Evolutionary conservation across 2,329 filamentous ascomycete species (phyloP).

Genomic region (Alternaria atra): DNA sequence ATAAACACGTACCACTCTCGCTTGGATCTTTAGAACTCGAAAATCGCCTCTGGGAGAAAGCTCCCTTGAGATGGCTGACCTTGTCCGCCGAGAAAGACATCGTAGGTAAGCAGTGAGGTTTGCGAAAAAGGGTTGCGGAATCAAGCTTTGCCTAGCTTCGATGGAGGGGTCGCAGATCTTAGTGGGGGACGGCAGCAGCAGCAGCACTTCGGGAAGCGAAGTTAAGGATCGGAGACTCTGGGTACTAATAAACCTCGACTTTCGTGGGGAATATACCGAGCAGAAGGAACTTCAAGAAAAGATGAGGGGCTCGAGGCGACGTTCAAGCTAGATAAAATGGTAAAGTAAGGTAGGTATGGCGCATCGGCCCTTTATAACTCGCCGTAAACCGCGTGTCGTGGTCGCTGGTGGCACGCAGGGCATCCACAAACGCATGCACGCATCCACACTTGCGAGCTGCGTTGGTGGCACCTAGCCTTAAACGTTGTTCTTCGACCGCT

Average conservation of each 20-base stretch:
- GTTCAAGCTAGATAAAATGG: background rate
- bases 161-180: slow-evolving; percentile 12
- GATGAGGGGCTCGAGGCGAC: slow-evolving; percentile 1
- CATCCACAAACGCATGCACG: slow-evolving; percentile 9
- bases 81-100: slow-evolving; percentile 51
- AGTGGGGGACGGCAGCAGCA: slow-evolving; percentile 1
- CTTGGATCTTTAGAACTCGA: slow-evolving; percentile 48
- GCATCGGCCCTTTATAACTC: slow-evolving; percentile 15
- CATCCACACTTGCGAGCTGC: background rate
- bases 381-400: slow-evolving; percentile 9
- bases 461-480: background rate
- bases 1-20: slow-evolving; percentile 45
- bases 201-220: background rate
- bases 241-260: background rate
- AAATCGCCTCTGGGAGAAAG: slow-evolving; percentile 45
- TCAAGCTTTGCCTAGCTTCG: slow-evolving; percentile 25
- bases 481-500: background rate
- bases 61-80: slow-evolving; percentile 43
- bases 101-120: slow-evolving; percentile 7
- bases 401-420: slow-evolving; percentile 3
- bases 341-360: slow-evolving; percentile 2
- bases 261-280: background rate
- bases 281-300: background rate
- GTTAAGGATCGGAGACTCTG: background rate
- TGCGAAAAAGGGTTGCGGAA: background rate